Evolutionary conservation across 495 filamentous ascomycete species (phyloP).

Genomic region (Talaromyces wortmannii): DNA sequence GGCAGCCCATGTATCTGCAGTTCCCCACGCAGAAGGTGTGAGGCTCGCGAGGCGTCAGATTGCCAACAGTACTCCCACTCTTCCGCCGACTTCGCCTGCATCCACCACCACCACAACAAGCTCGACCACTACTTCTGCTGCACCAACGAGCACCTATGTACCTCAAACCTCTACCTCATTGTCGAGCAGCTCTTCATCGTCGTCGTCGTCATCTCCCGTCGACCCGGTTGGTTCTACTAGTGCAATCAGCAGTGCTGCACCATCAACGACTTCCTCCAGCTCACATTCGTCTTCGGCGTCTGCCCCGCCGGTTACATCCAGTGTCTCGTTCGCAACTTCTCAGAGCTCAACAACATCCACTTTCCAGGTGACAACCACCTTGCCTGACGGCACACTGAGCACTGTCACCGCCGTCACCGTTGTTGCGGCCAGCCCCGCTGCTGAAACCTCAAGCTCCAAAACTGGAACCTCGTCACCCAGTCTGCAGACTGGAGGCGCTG

Average conservation of each 20-base stretch:
- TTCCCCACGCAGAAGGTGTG: neutral
- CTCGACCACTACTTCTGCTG: neutral
- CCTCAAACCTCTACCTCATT: neutral
- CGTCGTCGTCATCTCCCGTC: slow-evolving; percentile 34
- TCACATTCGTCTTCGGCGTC: slow-evolving; percentile 16
- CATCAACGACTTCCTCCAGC: slow-evolving; percentile 12
- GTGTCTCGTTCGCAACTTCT: slow-evolving; percentile 19
- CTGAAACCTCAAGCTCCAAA: slow-evolving; percentile 13
- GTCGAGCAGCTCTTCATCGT: slow-evolving; percentile 29
- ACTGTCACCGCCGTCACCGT: slow-evolving; percentile 44
- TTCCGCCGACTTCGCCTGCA: neutral
- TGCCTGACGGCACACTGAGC: slow-evolving; percentile 58
- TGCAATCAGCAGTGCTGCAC: slow-evolving; percentile 23
- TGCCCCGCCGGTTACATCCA: slow-evolving; percentile 13
- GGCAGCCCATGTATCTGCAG: neutral
- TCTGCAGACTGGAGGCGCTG: slow-evolving; percentile 34
- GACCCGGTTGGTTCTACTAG: slow-evolving; percentile 25
- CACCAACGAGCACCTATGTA: neutral
- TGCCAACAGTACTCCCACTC: neutral
- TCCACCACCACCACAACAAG: neutral
- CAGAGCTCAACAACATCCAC: slow-evolving; percentile 21
- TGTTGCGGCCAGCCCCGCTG: slow-evolving; percentile 19
- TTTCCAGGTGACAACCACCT: slow-evolving; percentile 48
- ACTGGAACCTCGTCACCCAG: slow-evolving; percentile 23
- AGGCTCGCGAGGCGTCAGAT: slow-evolving; percentile 1